Percentiles rank a stretch among this genome's conserved stretches.
These are phyloP conservation scores for Entophlyctis luteolus DNA, from an alignment of 192 early-diverging fungal species.

Conservation along the genomic window DNA sequence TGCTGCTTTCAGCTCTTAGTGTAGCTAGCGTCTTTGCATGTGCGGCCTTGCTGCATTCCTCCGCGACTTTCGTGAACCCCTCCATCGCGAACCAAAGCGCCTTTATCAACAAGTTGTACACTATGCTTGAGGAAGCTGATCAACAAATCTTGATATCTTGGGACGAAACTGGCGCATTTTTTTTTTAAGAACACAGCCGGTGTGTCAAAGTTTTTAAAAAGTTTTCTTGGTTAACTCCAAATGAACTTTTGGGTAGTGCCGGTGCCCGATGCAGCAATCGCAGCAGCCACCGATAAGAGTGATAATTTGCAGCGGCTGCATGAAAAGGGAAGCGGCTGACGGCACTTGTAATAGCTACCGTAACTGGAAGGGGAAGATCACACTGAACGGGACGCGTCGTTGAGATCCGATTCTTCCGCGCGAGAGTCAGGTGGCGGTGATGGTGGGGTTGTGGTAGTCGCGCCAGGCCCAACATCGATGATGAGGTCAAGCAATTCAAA, in stretches of 20 bases:
- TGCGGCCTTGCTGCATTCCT: background rate
- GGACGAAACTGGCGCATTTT: conserved; percentile 38
- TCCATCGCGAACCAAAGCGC: conserved; percentile 29
- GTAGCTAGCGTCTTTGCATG: conserved; percentile 20
- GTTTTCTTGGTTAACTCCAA: background rate
- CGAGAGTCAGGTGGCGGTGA: no score
- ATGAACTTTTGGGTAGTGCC: background rate
- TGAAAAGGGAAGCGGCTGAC: no score
- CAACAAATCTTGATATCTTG: conserved; percentile 31
- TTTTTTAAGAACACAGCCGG: conserved; percentile 37
- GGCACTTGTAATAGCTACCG: no score
- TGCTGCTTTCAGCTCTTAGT: conserved; percentile 2
- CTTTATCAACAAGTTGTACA: conserved; percentile 41
- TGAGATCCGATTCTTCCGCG: no score
- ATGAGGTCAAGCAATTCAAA: no score
- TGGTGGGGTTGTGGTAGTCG: no score
- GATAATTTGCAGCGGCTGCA: no score
- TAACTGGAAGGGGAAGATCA: no score
- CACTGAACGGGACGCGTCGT: no score
- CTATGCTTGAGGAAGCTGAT: conserved; percentile 40
- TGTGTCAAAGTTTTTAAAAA: background rate
- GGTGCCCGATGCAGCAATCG: no score
- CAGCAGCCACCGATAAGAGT: no score
- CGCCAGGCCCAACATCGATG: conserved; percentile 8
- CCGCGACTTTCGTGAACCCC: background rate